A percentile compares a stretch with the other conserved stretches of the same genome.
These are phyloP conservation scores for Zizania latifolia DNA, from an alignment of 176 grass and related monocot species.

Conservation along the genomic window DNA sequence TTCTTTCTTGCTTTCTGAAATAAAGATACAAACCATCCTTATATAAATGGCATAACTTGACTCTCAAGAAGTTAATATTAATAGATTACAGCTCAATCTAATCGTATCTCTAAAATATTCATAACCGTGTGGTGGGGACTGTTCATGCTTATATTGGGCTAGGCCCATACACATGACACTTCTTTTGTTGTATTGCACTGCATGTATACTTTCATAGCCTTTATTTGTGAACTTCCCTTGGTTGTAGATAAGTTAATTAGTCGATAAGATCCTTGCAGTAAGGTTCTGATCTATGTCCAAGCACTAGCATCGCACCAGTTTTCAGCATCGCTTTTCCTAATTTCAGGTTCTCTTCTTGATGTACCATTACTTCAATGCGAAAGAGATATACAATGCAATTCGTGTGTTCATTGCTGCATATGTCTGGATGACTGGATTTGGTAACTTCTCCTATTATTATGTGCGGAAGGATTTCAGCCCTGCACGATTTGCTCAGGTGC, in stretches of 20 bases:
- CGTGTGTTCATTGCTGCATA: conserved; percentile 97
- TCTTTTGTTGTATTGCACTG: not conserved
- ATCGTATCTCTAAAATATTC: too few species aligned
- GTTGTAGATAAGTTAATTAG: conserved; percentile 17
- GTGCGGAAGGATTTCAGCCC: conserved; percentile 93
- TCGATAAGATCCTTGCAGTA: too few species aligned
- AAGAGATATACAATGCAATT: conserved; percentile 99
- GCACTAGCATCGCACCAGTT: not conserved
- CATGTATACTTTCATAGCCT: not conserved
- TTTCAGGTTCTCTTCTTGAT: conserved; percentile 97
- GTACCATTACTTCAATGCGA: conserved; percentile 99
- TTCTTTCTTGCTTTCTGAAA: too few species aligned
- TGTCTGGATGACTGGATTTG: conserved; percentile 99
- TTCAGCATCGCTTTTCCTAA: conserved; percentile 30
- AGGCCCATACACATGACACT: too few species aligned
- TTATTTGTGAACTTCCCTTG: conserved; percentile 10
- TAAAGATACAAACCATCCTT: too few species aligned
- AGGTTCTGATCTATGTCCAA: conserved; percentile 5
- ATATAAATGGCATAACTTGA: too few species aligned
- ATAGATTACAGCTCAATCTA: too few species aligned
- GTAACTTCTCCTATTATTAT: conserved; percentile 99
- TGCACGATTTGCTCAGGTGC: conserved; percentile 90
- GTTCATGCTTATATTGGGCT: too few species aligned
- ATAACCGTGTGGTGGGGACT: too few species aligned
- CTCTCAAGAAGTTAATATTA: too few species aligned